These are phyloP conservation scores for Capsella bursapastoris DNA, from an alignment of 345 rosid species.

Conservation along the genomic window DNA sequence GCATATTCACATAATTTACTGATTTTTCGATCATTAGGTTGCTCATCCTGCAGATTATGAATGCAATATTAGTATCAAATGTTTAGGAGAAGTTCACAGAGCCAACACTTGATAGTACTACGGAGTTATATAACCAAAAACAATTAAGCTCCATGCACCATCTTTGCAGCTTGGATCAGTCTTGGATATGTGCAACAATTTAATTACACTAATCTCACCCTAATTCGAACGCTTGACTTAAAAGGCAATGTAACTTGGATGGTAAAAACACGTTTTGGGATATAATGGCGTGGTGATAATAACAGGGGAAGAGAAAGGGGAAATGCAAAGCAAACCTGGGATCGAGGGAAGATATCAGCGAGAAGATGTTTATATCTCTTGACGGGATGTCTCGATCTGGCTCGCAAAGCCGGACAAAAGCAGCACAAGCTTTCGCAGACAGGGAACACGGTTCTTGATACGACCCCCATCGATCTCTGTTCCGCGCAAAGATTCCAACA, in stretches of 20 bases:
- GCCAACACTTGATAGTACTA: neutral
- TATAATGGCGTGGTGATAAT: neutral
- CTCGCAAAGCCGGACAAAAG: constrained; percentile 62
- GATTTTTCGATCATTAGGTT: constrained; percentile 53
- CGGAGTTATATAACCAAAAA: no score
- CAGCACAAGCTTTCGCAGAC: constrained; percentile 62
- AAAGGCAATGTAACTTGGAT: neutral
- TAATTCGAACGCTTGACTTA: neutral
- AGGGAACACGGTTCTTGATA: constrained; percentile 59
- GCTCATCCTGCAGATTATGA: constrained; percentile 49
- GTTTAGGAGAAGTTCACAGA: neutral
- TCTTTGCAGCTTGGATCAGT: no score
- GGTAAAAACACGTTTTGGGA: neutral
- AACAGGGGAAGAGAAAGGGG: neutral
- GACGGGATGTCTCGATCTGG: constrained; percentile 80
- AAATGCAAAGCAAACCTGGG: constrained; percentile 46
- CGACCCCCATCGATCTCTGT: constrained; percentile 44
- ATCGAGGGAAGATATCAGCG: constrained; percentile 62
- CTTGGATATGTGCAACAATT: neutral
- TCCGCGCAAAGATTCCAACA: neutral
- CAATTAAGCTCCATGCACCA: neutral
- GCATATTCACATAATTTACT: constrained; percentile 70
- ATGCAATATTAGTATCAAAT: neutral
- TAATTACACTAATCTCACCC: neutral
- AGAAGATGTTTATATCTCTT: constrained; percentile 74